These are phyloP conservation scores for Gonium pectorale DNA, from an alignment of 139 green algal genomes.

Conservation along the genomic window DNA sequence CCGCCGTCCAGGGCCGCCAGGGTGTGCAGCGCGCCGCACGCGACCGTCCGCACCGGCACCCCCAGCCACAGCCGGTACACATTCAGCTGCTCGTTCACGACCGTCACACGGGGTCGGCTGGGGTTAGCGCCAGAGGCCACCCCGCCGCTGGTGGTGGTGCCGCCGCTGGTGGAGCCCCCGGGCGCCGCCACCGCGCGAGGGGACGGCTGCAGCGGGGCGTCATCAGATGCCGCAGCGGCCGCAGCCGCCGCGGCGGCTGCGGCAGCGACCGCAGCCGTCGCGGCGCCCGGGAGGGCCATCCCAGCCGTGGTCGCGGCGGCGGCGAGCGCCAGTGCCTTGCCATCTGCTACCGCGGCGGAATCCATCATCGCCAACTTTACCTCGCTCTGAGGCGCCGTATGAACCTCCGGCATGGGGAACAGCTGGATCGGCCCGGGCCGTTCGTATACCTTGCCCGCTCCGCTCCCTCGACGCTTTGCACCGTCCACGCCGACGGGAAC, in stretches of 20 bases:
- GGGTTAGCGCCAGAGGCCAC: too few species aligned
- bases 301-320: not conserved
- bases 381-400: not conserved
- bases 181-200: not conserved
- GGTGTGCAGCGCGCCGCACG: conserved; percentile 55
- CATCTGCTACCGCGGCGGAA: not conserved
- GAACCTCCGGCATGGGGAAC: conserved; percentile 43
- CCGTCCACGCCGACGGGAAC: not conserved
- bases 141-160: not conserved
- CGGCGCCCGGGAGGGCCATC: not conserved
- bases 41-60: conserved; percentile 37
- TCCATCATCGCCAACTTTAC: not conserved
- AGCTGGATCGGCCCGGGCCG: not conserved
- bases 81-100: conserved; percentile 10
- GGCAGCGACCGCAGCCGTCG: not conserved
- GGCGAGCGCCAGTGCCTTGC: not conserved
- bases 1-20: conserved; percentile 38
- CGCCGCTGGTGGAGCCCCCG: not conserved
- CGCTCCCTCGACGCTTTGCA: not conserved
- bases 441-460: not conserved
- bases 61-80: conserved; percentile 39
- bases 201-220: not conserved
- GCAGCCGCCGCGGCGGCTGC: not conserved
- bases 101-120: not conserved
- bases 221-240: not conserved